Conservation (phyloP, 2,329 filamentous ascomycete genomes). For the Trichoderma hamatum region DNA sequence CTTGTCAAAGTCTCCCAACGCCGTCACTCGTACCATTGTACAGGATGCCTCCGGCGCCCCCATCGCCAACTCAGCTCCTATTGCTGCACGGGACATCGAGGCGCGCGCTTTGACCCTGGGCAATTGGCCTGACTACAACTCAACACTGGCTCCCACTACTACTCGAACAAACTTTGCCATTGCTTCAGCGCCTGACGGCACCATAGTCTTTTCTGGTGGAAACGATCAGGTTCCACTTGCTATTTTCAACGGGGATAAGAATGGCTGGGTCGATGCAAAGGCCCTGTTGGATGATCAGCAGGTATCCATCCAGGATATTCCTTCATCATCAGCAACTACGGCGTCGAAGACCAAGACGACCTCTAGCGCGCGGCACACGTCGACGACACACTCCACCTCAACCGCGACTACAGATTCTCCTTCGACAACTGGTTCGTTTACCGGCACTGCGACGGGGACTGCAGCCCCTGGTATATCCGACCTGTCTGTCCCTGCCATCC, state of each 20-base stretch:
- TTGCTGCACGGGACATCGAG: conserved; percentile 38
- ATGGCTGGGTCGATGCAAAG: conserved; percentile 77
- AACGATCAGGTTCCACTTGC: conserved; percentile 66
- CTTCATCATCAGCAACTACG: conserved; percentile 37
- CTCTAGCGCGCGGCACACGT: conserved; percentile 14
- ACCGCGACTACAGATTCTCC: conserved; percentile 31
- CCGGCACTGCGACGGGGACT: conserved; percentile 30
- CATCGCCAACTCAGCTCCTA: conserved; percentile 50
- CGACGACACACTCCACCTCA: conserved; percentile 32
- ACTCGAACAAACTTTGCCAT: conserved; percentile 72
- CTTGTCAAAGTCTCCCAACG: conserved; percentile 72
- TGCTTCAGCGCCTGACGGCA: conserved; percentile 65
- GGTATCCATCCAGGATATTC: conserved; percentile 36
- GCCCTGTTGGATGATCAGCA: conserved; percentile 59
- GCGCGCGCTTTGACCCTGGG: conserved; percentile 55
- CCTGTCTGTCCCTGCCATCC: conserved; percentile 32
- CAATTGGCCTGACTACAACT: conserved; percentile 80
- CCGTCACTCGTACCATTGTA: conserved; percentile 70
- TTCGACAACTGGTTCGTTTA: conserved; percentile 28
- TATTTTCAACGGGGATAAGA: conserved; percentile 75
- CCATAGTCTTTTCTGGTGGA: conserved; percentile 80
- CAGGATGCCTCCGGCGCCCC: conserved; percentile 61
- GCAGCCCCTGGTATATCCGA: conserved; percentile 30
- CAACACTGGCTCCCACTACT: conserved; percentile 64
- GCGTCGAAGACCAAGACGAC: conserved; percentile 19